Evolutionary conservation across 208 protist genomes (phyloP).

Genomic region (Trypanosoma grayi): DNA sequence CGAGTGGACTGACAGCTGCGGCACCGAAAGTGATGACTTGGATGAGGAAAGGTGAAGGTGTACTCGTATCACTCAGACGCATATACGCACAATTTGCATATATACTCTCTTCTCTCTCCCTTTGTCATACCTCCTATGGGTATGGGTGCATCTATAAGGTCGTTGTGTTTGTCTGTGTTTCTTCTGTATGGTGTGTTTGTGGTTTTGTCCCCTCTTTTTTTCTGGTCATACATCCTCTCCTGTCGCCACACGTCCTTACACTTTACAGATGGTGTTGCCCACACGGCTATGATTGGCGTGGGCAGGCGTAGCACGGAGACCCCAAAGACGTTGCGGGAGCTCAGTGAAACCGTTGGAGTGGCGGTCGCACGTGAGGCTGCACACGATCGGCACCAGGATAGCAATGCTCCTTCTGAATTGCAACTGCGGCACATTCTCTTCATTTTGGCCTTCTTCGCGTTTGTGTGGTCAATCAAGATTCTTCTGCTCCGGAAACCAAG

Average conservation of each 20-base stretch:
- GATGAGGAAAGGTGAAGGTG: no score
- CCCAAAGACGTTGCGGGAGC: constrained; percentile 15
- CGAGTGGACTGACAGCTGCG: neutral
- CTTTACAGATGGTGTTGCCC: no score
- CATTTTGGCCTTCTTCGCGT: neutral
- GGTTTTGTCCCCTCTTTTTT: no score
- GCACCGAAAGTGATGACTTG: constrained; percentile 8
- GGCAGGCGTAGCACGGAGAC: neutral
- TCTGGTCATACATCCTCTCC: no score
- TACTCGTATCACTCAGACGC: no score
- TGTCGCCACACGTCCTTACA: no score
- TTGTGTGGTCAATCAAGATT: neutral
- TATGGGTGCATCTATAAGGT: no score
- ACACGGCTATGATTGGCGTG: neutral
- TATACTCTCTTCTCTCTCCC: no score
- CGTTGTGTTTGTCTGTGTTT: neutral
- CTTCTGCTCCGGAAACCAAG: neutral
- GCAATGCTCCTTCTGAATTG: neutral
- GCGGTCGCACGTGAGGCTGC: neutral
- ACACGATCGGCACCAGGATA: neutral
- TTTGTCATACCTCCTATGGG: no score
- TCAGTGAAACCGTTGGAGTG: constrained; percentile 12
- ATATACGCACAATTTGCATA: no score
- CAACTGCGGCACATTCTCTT: constrained; percentile 6
- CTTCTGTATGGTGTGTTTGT: neutral